These are phyloP conservation scores for Cutaneotrichosporon arboriforme DNA, from an alignment of 1,284 basidiomycete genomes.

Conservation along the genomic window DNA sequence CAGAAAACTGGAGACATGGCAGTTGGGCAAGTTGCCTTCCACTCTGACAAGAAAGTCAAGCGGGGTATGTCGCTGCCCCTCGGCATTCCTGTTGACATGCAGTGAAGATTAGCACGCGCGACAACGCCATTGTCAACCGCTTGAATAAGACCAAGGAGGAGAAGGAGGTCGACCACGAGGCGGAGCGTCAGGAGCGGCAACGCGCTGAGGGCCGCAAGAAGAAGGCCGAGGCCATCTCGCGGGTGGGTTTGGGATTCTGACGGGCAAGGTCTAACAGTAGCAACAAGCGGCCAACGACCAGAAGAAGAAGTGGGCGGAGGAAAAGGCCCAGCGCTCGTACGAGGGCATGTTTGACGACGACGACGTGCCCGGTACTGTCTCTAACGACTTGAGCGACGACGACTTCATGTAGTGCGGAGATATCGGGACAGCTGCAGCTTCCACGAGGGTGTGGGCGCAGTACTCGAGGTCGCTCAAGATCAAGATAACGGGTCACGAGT, in stretches of 20 bases:
- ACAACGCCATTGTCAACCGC: constrained; percentile 87
- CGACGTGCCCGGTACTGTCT: constrained; percentile 28
- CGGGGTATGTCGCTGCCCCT: constrained; percentile 54
- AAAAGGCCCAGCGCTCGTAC: constrained; percentile 43
- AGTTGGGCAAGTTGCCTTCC: constrained; percentile 89
- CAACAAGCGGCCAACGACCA: constrained; percentile 35
- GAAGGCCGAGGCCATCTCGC: constrained; percentile 57
- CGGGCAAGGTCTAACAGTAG: constrained; percentile 12
- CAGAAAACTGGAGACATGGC: constrained; percentile 97
- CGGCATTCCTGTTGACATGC: constrained; percentile 4
- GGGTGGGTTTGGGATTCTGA: constrained; percentile 35
- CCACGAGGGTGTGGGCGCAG: too few relatives aligned
- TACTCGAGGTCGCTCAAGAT: too few relatives aligned
- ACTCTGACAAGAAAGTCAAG: constrained; percentile 81
- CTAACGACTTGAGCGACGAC: constrained; percentile 39
- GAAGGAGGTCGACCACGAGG: constrained; percentile 81
- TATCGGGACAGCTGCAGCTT: too few relatives aligned
- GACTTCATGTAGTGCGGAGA: constrained; percentile 42
- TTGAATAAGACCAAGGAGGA: constrained; percentile 91
- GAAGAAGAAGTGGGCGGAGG: constrained; percentile 44
- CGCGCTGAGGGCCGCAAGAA: constrained; percentile 67
- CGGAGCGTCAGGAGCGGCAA: constrained; percentile 74
- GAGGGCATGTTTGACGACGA: constrained; percentile 47
- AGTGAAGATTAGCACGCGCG: constrained; percentile 73
- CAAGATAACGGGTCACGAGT: too few relatives aligned